Base-by-base conservation (phyloP, 2,329 filamentous ascomycete species). In the Fusarium pilosicola region DNA sequence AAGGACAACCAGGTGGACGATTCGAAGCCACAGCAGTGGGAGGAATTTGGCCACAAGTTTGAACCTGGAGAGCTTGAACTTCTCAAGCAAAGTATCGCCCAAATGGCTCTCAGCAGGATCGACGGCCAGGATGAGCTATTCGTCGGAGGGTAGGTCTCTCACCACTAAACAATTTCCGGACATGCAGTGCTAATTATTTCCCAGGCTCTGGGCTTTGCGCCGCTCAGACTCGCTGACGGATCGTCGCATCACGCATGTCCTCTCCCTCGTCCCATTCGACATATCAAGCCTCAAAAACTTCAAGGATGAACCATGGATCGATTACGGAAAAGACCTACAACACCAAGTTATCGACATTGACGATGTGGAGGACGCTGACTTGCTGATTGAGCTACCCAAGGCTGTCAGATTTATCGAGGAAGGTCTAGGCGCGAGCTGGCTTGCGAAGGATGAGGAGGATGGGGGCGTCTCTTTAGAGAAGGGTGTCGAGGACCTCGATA, bases 301-400 rank as follows among this genome's bases (percentile, higher is more conserved):
- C 78, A 85, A 87, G 66, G 82, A 87, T 42, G 84, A 87, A 83
- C 85, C 78, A 62, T 84, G 83, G 78, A 81, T 86, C 24, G 85
- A 86, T 56, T 84, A 83, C 71, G 87, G 85, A 78, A 86, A 88
- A 72, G 85, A 87, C 46, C 94, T 91, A 80, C 84, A 91, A 73
- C 94, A 97, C 81, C 87, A 94, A 76, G 88, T 91, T 69, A 92
- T 98, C 73, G 92, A 97, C 74, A 90, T 98, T 48, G 94, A 98
- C 81, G 96, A 99, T 84, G 90, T 95, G 58, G 94, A 96, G 26
- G 94, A 98, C 79, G 92, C 95, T 76, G 94, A 99, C 82, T 83
- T 98, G 58, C 85, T 98, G 24, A 89, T 93, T 71, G 91, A 97
- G 81, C 92, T 98, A 70, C 90, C 95, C 12, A 86, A 86, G 59